Evolutionary conservation across 2,329 filamentous ascomycete species (phyloP).

Genomic region (Paraconiothyrium sp.): DNA sequence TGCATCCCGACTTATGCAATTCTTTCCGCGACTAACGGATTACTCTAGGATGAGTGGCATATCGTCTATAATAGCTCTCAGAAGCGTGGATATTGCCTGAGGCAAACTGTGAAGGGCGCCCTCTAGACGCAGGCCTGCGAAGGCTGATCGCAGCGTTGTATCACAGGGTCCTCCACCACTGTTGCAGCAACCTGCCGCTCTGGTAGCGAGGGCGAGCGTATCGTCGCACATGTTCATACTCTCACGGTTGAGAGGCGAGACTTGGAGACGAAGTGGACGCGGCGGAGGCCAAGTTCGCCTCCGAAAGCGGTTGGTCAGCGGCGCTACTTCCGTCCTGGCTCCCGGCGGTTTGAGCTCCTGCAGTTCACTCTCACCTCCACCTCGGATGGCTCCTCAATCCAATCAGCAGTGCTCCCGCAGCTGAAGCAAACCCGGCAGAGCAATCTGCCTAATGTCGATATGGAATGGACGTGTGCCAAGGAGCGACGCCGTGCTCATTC

Average conservation of each 20-base stretch:
- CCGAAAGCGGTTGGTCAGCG: conserved; percentile 1
- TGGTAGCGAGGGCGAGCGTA: background rate
- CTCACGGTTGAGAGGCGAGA: background rate
- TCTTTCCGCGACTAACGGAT: background rate
- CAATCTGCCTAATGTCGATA: conserved; percentile 49
- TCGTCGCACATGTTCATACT: background rate
- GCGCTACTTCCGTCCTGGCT: conserved; percentile 3
- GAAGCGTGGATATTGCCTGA: background rate
- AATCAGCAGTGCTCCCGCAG: conserved; percentile 43
- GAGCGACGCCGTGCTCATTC: conserved; percentile 37
- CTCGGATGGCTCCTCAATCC: conserved; percentile 29
- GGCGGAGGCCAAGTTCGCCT: background rate
- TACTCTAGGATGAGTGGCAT: background rate
- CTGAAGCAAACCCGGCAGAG: conserved; percentile 35
- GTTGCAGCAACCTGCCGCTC: background rate
- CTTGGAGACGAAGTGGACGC: background rate
- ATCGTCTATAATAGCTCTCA: background rate
- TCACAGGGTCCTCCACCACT: background rate
- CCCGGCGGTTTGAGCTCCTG: conserved; percentile 5
- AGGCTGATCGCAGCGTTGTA: background rate
- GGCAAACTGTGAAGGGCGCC: background rate
- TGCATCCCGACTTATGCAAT: background rate
- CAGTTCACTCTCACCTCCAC: conserved; percentile 28
- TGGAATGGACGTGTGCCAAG: conserved; percentile 38
- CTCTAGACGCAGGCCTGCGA: background rate